Base-by-base conservation (phyloP, 2,329 filamentous ascomycete species). In the Gyromitra esculenta region DNA sequence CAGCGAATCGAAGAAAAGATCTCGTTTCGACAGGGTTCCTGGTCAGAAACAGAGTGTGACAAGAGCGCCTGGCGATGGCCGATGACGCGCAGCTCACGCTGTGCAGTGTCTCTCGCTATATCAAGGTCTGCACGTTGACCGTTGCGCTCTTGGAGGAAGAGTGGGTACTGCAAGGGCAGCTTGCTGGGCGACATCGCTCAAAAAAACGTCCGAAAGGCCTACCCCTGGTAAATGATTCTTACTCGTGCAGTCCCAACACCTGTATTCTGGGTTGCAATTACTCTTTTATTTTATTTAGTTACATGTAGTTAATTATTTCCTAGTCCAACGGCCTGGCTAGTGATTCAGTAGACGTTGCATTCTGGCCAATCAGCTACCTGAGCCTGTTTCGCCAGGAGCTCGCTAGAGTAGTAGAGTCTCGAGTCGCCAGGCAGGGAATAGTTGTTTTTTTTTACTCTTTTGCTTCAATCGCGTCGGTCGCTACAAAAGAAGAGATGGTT, bases 21-120 rank as follows among this genome's bases (percentile, higher is more conserved):
- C 72, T 71, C 66, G 66, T 65, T 75, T 75, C n/a, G 65, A 57
- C 72, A 75, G 57, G 72, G 72, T 75, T 57, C 72, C 72, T 59
- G 70, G 50, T 57, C 21, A 74, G 45, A 60, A 70, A 75, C 72
- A 59, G 21, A 56, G 66, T 75, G 65, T 70, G 57, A 48, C 72
- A 72, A 75, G 70, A 68, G 31, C 67, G 65, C 50, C 72, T 64
- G 57, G 65, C 66, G 37, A 35, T 75, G 59, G 48, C 59, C 18
- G 57, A 71, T 71, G 68, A 71, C 68, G 68, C 57, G 68, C 68
- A 71, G 68, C 56, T 63, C 37, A 50, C 68, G 56, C 63, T 48
- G 71, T 57, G 65, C 63, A 67, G 63, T 45, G 60, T 31, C 25
- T 60, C 41, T 66, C 65, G n/a, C 41, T 11, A 52, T 64, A 71